Evolutionary conservation across 1,139 yeast genomes (phyloP).

Genomic region (Hansenula anomala): DNA sequence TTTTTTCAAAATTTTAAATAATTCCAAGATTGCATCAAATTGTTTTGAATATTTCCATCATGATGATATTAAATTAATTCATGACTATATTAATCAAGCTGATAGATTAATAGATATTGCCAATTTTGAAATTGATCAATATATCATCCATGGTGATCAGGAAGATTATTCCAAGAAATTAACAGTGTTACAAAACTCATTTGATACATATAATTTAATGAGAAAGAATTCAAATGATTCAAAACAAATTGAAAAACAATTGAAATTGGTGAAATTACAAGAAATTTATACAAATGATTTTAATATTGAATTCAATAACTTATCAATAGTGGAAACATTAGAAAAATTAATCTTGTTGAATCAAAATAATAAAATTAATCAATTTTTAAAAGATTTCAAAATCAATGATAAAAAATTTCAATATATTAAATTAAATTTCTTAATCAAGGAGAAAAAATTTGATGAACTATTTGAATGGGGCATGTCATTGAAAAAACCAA

Average conservation of each 20-base stretch:
- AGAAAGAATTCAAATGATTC: slow-evolving; percentile 22
- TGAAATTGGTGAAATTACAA: slow-evolving; percentile 47
- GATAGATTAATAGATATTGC: slow-evolving; percentile 47
- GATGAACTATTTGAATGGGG: slow-evolving; percentile 52
- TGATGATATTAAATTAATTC: slow-evolving; percentile 32
- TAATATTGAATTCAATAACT: slow-evolving; percentile 46
- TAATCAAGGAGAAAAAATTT: slow-evolving; percentile 51
- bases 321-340: slow-evolving; percentile 55
- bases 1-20: slow-evolving; percentile 49
- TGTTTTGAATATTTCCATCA: slow-evolving; percentile 38
- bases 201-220: slow-evolving; percentile 20
- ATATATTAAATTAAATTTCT: slow-evolving; percentile 53
- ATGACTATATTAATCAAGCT: slow-evolving; percentile 56
- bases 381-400: slow-evolving; percentile 56
- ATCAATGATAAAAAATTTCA: slow-evolving; percentile 61
- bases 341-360: slow-evolving; percentile 47
- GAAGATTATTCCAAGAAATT: slow-evolving; percentile 17
- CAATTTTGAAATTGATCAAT: slow-evolving; percentile 29
- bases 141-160: slow-evolving; percentile 11
- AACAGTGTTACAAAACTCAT: slow-evolving; percentile 20
- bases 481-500: slow-evolving; percentile 49
- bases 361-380: slow-evolving; percentile 55
- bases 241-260: slow-evolving; percentile 41
- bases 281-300: slow-evolving; percentile 50
- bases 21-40: slow-evolving; percentile 36